Conservation (phyloP, 495 filamentous ascomycete genomes). For the Tuber aestivum region DNA sequence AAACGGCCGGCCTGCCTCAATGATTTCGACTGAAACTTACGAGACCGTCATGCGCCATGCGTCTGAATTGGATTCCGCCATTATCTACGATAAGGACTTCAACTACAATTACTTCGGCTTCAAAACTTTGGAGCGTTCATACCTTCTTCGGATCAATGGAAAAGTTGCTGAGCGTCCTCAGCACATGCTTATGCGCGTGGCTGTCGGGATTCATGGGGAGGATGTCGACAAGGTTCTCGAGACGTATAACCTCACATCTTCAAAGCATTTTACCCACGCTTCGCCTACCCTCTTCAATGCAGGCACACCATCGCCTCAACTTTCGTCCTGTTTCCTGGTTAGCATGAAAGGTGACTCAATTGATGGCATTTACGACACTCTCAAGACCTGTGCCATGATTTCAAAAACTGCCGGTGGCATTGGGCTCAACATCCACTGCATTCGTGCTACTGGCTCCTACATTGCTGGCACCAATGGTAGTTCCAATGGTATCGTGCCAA, state of each 20-base stretch:
- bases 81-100: constrained; percentile 98
- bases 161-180: constrained; percentile 94
- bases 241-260: constrained; percentile 97
- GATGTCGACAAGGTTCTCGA: constrained; percentile 90
- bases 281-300: constrained; percentile 98
- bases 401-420: constrained; percentile 98
- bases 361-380: constrained; percentile 96
- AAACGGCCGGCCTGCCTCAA: constrained; percentile 74
- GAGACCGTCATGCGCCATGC: constrained; percentile 90
- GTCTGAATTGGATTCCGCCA: constrained; percentile 94
- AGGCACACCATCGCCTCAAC: constrained; percentile 84
- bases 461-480: constrained; percentile 96
- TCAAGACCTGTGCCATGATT: constrained; percentile 99
- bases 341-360: constrained; percentile 99
- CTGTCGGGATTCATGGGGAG: constrained; percentile 92
- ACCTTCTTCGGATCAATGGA: constrained; percentile 84
- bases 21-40: constrained; percentile 86
- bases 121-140: constrained; percentile 97
- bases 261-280: constrained; percentile 95
- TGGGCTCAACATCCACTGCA: constrained; percentile 89
- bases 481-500: constrained; percentile 94
- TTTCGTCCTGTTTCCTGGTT: constrained; percentile 95
- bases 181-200: constrained; percentile 98
- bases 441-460: constrained; percentile 93
- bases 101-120: constrained; percentile 99